Evolutionary conservation across 202 grass and related monocot genomes (phyloP), one percentile per base, ranked within the genome.

Genomic region (Eragrostis tef): DNA sequence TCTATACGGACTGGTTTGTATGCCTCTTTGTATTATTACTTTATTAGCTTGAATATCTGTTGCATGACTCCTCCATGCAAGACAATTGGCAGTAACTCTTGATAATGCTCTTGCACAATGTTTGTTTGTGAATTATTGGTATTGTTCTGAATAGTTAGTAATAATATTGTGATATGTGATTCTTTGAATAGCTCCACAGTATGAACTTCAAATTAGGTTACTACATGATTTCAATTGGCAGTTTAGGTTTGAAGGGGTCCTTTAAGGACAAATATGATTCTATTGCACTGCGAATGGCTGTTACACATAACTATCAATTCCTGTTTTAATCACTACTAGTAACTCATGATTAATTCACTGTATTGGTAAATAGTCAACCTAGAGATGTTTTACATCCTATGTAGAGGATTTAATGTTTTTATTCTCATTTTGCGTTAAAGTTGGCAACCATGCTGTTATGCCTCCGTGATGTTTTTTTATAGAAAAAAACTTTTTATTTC

Each of bases 1-100:
- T 66, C 73, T 85, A 41, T 86, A 60, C 78, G 87, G 20, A 89
- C 87, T 75, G 87, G 90, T 90, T 57, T 81, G 87, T 69, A 51
- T 46, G 10, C 67, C 43, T 88, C 67, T 63, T 71, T 65, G 25
- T 50, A 78, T 25, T 54, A 45, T 11, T 81, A 65, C 44, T 73
- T 25, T 54, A 45, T 11, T 81, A 65, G 56, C 17, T 81, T 85
- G 12, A 58, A 49, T 66, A 75, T 48, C 7, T 50, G 13, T 74
- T 80, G 15, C 47, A 81, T 71, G 3, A 10, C 64, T 77, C n/a
- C 64, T 77, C n/a, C 14, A 0, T 70, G 5, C 54, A 59, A 67
- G 72, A 11, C 62, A 77, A 89, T 63, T 70, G 39, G 59, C 11
- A 84, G 3, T 11, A 15, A 29, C 26, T 63, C 27, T 63, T 63